Percentiles rank a stretch among this genome's conserved stretches.
phyloP scores from a whole-genome alignment of 768 basidiomycete genomes.

The Trametes cingulata region DNA sequence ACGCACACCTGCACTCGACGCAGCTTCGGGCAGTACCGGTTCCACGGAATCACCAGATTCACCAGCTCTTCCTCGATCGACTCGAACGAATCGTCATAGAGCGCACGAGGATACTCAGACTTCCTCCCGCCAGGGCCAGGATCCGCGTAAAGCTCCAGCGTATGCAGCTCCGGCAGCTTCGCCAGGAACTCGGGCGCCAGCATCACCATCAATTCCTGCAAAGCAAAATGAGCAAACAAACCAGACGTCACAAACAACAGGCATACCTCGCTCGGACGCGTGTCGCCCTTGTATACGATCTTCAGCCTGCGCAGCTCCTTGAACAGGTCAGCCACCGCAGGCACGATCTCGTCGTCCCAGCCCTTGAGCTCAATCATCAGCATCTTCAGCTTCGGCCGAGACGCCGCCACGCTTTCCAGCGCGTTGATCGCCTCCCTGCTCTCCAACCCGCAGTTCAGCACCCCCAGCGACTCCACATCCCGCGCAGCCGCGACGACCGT shows the following conservation, averaged over 20 bases:
- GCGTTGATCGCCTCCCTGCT: slow-evolving; percentile 24
- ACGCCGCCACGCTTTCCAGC: slow-evolving; percentile 19
- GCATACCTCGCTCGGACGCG: slow-evolving; percentile 44
- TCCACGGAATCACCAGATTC: slow-evolving; percentile 46
- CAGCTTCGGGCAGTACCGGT: slow-evolving; percentile 40
- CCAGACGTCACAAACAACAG: not conserved
- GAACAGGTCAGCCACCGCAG: slow-evolving; percentile 43
- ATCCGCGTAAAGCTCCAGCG: slow-evolving; percentile 39
- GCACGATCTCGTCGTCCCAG: slow-evolving; percentile 50
- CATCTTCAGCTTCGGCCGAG: slow-evolving; percentile 35
- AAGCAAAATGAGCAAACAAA: not conserved
- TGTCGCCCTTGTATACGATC: slow-evolving; percentile 39
- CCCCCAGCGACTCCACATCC: slow-evolving; percentile 23
- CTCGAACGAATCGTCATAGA: slow-evolving; percentile 25
- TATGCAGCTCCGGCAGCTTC: slow-evolving; percentile 38
- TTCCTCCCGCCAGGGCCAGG: not conserved
- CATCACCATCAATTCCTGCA: slow-evolving; percentile 42
- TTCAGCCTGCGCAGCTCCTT: slow-evolving; percentile 38
- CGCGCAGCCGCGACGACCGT: slow-evolving; percentile 21
- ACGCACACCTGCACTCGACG: slow-evolving; percentile 44
- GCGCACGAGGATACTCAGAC: slow-evolving; percentile 16
- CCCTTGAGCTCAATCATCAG: slow-evolving; percentile 35
- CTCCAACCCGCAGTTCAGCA: slow-evolving; percentile 23
- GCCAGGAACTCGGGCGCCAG: slow-evolving; percentile 46
- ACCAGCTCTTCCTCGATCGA: slow-evolving; percentile 33